phyloP scores from a whole-genome alignment of 768 basidiomycete genomes.

The Mycena chlorophos region DNA sequence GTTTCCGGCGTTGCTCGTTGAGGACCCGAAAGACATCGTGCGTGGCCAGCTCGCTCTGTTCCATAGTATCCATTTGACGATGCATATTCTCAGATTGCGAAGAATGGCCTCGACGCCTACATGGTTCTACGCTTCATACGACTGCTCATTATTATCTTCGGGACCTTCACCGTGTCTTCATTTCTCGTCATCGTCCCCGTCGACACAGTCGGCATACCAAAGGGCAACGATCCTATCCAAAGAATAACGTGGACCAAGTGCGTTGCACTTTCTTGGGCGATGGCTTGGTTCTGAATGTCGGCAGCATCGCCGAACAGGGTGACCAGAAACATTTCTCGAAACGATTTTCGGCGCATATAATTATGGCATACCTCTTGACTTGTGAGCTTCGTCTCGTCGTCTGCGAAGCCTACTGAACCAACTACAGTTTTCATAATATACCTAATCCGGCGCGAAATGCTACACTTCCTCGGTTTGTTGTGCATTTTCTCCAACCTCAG shows the following conservation, averaged over 20 bases:
- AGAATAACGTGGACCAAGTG: constrained; percentile 55
- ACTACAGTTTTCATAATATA: constrained; percentile 57
- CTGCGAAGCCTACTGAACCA: not conserved
- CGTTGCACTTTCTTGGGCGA: constrained; percentile 14
- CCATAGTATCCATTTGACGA: not conserved
- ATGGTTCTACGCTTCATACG: constrained; percentile 65
- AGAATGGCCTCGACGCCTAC: constrained; percentile 68
- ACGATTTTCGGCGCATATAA: constrained; percentile 58
- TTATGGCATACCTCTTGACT: constrained; percentile 51
- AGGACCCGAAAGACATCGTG: constrained; percentile 48
- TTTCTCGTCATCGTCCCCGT: constrained; percentile 64
- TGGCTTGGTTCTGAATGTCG: not conserved
- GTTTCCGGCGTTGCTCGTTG: constrained; percentile 46
- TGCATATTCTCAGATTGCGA: constrained; percentile 42
- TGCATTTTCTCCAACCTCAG: not conserved
- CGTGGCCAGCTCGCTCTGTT: constrained; percentile 24
- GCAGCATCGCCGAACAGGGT: constrained; percentile 36
- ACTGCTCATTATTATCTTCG: constrained; percentile 60
- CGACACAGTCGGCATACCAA: constrained; percentile 44
- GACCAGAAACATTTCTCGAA: constrained; percentile 47
- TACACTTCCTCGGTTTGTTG: constrained; percentile 42
- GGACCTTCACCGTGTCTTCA: constrained; percentile 54
- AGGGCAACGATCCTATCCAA: constrained; percentile 36
- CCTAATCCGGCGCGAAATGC: constrained; percentile 59
- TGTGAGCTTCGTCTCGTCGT: constrained; percentile 36